Percentiles rank a stretch among this genome's conserved stretches.
These are phyloP conservation scores for Gnaphalium uliginosum DNA, from an alignment of 129 eudicot genomes.

Conservation along the genomic window DNA sequence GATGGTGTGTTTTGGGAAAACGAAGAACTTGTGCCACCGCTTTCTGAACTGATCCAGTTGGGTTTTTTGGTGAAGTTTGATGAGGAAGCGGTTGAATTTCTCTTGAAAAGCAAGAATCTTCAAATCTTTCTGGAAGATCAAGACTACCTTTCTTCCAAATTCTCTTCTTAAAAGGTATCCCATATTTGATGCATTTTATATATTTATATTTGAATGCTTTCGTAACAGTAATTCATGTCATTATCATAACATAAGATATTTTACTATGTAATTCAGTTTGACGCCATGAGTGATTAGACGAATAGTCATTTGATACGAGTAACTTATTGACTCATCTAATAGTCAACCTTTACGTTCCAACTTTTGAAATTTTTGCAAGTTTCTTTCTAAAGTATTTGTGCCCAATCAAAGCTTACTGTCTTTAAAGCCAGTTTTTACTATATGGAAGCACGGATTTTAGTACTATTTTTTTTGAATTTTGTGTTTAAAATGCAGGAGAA, in stretches of 20 bases:
- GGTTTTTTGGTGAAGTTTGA: constrained; percentile 55
- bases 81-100: constrained; percentile 49
- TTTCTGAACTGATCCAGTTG: constrained; percentile 46
- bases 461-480: neutral
- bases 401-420: too few relatives aligned
- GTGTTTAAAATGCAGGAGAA: constrained; percentile 14
- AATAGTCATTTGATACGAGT: neutral
- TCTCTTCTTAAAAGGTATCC: constrained; percentile 36
- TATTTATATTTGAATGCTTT: too few relatives aligned
- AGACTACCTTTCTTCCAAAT: constrained; percentile 41
- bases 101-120: constrained; percentile 50
- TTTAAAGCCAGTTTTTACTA: too few relatives aligned
- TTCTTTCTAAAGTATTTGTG: too few relatives aligned
- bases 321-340: neutral
- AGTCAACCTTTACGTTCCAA: neutral
- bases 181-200: neutral
- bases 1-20: constrained; percentile 54
- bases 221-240: too few relatives aligned
- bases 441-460: neutral
- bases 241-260: neutral
- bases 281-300: neutral
- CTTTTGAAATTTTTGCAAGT: too few relatives aligned
- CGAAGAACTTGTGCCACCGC: constrained; percentile 38
- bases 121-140: constrained; percentile 50
- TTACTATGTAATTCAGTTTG: neutral